Evolutionary conservation across 2,329 filamentous ascomycete genomes (phyloP), one percentile per base, ranked within the genome.

Genomic region (Verticillium dahliae): DNA sequence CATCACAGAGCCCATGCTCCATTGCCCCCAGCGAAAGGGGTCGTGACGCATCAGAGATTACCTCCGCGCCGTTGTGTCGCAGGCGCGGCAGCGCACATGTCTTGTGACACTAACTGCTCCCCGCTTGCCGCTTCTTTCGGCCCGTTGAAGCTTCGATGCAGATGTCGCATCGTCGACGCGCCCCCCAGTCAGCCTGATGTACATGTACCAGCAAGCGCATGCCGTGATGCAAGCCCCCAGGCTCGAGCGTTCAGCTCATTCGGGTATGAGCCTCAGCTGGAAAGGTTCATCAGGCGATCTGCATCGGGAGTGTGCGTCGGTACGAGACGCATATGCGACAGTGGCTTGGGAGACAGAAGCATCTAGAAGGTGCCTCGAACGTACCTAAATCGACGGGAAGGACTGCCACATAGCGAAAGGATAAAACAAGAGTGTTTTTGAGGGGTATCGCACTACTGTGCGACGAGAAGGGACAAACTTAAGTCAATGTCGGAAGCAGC

Each of bases 241-340:
- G 45, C 45, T 22, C 2, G 18, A 27, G 4, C 45, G 13, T 11
- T 18, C 39, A 33, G 15, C 56, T 34, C 13, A 60, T 45, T 37
- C 50, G 57, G 45, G 22, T 31, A 59, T 13, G 45, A 58, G 38
- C 60, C 57, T 58, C 60, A 63, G 56, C 38, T 35, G 18, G 11
- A 39, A 6, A 33, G n/a, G 27, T 34, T 60, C 34, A 35, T 39
- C 11, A 59, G 41, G 57, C 50, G 9, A 38, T 58, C 31, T 27
- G 37, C 58, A 59, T 56, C 56, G 58, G 34, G 37, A 31, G 37
- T 13, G 37, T 52, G 55, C 50, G 15, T 37, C 55, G 4, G 41
- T 35, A 14, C 60, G 10, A 59, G 9, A 33, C 15, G 31, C 31
- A 13, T 41, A 27, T 11, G 35, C 45, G 33, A 34, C 27, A 31